Evolutionary conservation across 495 filamentous ascomycete genomes (phyloP).

Genomic region (Aspergillus nidulans): DNA sequence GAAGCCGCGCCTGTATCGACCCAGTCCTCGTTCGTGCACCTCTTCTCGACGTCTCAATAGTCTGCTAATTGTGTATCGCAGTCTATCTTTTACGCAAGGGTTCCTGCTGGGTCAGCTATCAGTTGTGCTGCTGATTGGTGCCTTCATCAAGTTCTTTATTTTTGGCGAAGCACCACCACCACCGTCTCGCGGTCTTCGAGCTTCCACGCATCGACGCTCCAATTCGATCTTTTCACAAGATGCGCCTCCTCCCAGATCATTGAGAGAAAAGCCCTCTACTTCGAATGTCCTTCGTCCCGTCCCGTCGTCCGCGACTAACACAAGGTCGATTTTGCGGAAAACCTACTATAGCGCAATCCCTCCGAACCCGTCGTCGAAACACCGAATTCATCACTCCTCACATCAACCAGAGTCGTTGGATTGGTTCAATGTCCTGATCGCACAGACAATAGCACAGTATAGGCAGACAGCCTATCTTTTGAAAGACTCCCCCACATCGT

Average conservation of each 20-base stretch:
- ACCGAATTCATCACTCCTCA: constrained; percentile 54
- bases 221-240: constrained; percentile 48
- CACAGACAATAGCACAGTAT: constrained; percentile 95
- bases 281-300: constrained; percentile 66
- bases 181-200: constrained; percentile 67
- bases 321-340: constrained; percentile 86
- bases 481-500: constrained; percentile 63
- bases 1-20: constrained; percentile 32
- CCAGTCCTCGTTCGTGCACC: constrained; percentile 45
- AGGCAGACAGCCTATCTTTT: constrained; percentile 77
- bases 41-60: not conserved
- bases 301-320: constrained; percentile 59
- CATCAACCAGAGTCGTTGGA: constrained; percentile 98
- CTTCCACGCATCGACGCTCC: constrained; percentile 59
- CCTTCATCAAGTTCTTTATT: constrained; percentile 99
- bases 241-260: constrained; percentile 31
- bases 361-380: constrained; percentile 37
- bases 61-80: constrained; percentile 26
- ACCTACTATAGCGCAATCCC: constrained; percentile 92
- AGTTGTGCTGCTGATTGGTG: constrained; percentile 80
- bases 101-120: constrained; percentile 91
- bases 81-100: constrained; percentile 86
- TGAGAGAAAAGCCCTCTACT: constrained; percentile 72
- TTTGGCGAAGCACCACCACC: constrained; percentile 88
- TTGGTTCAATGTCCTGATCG: constrained; percentile 98